A percentile compares a stretch with the other conserved stretches of the same genome.
Conservation (phyloP, 2,329 filamentous ascomycete species). For the Sclerotinia borealis region DNA sequence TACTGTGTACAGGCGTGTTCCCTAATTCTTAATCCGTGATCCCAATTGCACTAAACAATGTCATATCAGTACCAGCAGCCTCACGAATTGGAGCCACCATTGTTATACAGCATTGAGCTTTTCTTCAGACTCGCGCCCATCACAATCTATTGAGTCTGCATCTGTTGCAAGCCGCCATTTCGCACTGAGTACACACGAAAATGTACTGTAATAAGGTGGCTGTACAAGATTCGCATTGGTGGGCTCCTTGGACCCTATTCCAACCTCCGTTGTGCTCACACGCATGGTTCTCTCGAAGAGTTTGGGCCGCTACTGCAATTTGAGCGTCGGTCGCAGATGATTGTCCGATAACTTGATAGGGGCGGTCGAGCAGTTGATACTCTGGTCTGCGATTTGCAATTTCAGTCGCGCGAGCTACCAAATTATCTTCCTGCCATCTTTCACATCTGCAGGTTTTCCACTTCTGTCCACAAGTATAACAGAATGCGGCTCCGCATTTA, state of each 20-base stretch:
- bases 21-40: too few species aligned
- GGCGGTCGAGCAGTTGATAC: not conserved
- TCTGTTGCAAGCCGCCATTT: slow-evolving; percentile 39
- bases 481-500: slow-evolving; percentile 43
- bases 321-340: slow-evolving; percentile 32
- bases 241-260: slow-evolving; percentile 32
- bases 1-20: not conserved
- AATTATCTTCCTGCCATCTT: slow-evolving; percentile 35
- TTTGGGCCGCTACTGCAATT: slow-evolving; percentile 19
- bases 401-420: slow-evolving; percentile 32
- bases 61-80: not conserved
- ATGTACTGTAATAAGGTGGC: slow-evolving; percentile 37
- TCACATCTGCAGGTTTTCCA: slow-evolving; percentile 39
- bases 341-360: not conserved
- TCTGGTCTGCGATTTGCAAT: slow-evolving; percentile 27
- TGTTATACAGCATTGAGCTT: not conserved
- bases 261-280: slow-evolving; percentile 37
- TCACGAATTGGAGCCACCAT: not conserved
- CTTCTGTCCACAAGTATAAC: slow-evolving; percentile 40
- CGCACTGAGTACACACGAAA: slow-evolving; percentile 41
- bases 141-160: slow-evolving; percentile 40
- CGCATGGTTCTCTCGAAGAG: slow-evolving; percentile 36
- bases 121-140: not conserved
- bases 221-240: slow-evolving; percentile 39
- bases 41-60: not conserved